Evolutionary conservation across 1,139 yeast genomes (phyloP).

Genomic region (Geotrichum candidum): DNA sequence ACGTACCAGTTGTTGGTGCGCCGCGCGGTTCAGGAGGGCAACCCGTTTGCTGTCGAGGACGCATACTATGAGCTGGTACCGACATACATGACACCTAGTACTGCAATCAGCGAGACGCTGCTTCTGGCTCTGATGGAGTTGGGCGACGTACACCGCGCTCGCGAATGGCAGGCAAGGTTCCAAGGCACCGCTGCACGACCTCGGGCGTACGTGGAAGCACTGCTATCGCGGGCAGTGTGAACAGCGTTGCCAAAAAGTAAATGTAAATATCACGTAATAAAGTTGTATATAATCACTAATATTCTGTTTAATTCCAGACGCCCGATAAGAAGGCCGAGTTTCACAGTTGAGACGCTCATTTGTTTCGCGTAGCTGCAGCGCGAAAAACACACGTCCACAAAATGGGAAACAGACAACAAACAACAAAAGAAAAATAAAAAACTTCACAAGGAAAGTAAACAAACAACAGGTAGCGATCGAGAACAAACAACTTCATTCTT

Average conservation of each 20-base stretch:
- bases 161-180: conserved; percentile 8
- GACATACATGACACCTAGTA: not conserved
- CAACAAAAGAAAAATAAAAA: not conserved
- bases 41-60: conserved; percentile 9
- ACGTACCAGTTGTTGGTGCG: conserved; percentile 23
- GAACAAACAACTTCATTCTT: not conserved
- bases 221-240: not conserved
- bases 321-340: not conserved
- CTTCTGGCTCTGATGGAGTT: conserved; percentile 1
- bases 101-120: conserved; percentile 3
- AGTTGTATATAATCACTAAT: not conserved
- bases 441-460: not conserved
- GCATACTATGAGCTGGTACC: conserved; percentile 9
- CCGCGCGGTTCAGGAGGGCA: not conserved
- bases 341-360: not conserved
- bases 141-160: not conserved
- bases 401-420: not conserved
- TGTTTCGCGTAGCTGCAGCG: not conserved
- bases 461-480: not conserved
- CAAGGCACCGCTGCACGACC: not conserved
- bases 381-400: not conserved
- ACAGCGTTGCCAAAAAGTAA: not conserved
- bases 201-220: not conserved
- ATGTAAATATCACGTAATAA: not conserved
- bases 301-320: not conserved